Conservation (phyloP, 805 yeast species). For the Metschnikowia santaceciliae region DNA sequence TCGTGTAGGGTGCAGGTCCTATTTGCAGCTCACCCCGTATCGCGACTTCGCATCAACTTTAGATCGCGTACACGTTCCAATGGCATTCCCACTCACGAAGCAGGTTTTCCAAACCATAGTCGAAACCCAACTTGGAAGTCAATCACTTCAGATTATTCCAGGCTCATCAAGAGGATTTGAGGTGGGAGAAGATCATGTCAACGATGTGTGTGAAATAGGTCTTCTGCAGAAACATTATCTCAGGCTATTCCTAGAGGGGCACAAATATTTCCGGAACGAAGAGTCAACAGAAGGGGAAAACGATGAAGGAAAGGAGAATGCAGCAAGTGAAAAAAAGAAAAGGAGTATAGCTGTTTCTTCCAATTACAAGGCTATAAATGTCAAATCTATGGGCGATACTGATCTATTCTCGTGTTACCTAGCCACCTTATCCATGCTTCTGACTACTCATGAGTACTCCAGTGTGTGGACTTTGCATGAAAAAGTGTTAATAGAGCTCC, state of each 20-base stretch:
- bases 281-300: not conserved
- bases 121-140: not conserved
- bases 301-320: too few species aligned
- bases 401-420: constrained; percentile 16
- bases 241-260: constrained; percentile 30
- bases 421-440: constrained; percentile 31
- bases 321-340: too few species aligned
- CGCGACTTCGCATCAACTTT: not conserved
- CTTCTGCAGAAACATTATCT: constrained; percentile 28
- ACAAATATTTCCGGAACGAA: constrained; percentile 9
- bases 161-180: not conserved
- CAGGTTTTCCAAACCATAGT: constrained; percentile 3
- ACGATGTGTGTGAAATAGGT: constrained; percentile 27
- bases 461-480: constrained; percentile 30
- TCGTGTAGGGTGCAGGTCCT: not conserved
- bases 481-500: constrained; percentile 14
- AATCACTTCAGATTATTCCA: constrained; percentile 9
- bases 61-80: not conserved
- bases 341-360: too few species aligned
- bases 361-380: not conserved
- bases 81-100: constrained; percentile 6
- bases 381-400: not conserved
- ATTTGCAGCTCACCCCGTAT: not conserved
- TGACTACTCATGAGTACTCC: constrained; percentile 39
- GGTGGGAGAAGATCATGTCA: constrained; percentile 1